Conservation (phyloP, 2,329 filamentous ascomycete genomes). For the Monosporascus sp. region DNA sequence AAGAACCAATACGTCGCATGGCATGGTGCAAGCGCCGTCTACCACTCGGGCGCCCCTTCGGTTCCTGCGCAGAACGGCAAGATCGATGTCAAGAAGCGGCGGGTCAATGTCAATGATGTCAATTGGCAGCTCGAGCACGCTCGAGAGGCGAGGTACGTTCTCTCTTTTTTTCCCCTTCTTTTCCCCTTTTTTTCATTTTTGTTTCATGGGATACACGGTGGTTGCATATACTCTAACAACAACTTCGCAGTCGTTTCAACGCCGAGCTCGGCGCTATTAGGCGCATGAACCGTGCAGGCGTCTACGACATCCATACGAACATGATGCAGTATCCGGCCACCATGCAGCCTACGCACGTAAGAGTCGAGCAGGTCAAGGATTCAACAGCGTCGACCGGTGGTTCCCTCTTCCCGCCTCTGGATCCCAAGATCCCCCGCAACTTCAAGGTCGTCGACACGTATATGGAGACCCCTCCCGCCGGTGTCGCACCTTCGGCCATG, state of each 20-base stretch:
- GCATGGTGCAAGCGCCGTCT: conserved; percentile 94
- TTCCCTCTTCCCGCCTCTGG: conserved; percentile 41
- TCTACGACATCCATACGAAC: conserved; percentile 95
- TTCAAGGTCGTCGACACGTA: conserved; percentile 52
- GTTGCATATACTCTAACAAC: conserved; percentile 5
- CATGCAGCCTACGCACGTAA: conserved; percentile 85
- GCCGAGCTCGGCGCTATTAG: conserved; percentile 64
- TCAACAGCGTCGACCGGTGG: conserved; percentile 22
- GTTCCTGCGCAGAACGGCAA: conserved; percentile 74
- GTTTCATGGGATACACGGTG: not conserved
- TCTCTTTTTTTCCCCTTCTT: not conserved
- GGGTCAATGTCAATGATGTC: conserved; percentile 81
- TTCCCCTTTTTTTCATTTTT: no score
- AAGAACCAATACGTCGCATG: conserved; percentile 98
- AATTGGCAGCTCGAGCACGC: conserved; percentile 98
- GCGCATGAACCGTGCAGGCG: conserved; percentile 63
- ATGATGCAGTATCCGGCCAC: conserved; percentile 77
- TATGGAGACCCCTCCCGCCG: conserved; percentile 45
- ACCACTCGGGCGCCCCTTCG: conserved; percentile 75
- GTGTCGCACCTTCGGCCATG: conserved; percentile 41
- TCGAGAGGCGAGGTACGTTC: conserved; percentile 73
- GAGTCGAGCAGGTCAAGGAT: conserved; percentile 64
- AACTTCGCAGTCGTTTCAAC: conserved; percentile 69
- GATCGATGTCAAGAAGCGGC: conserved; percentile 74
- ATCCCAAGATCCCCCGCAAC: conserved; percentile 47